Conservation (phyloP, 2,329 filamentous ascomycete genomes). For the Diaporthe sp. region DNA sequence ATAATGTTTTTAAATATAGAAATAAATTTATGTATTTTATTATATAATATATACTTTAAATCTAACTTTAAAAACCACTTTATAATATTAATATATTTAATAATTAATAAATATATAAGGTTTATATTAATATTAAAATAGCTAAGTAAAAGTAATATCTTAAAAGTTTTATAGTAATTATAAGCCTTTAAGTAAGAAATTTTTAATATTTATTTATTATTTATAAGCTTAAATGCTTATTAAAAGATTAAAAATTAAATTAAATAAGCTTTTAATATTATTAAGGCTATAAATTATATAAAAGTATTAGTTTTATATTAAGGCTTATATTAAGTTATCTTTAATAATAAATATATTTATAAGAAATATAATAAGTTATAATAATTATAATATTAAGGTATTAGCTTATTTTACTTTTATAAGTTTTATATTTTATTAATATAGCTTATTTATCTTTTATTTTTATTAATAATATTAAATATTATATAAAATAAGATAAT, state of each 20-base stretch:
- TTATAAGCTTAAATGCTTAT: not conserved
- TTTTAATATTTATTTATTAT: rapidly evolving
- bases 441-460: not conserved
- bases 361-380: not conserved
- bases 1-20: not conserved
- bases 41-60: not conserved
- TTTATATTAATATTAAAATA: not conserved
- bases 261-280: not conserved
- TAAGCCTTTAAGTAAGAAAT: not conserved
- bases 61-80: not conserved
- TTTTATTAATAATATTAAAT: not conserved
- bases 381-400: not conserved
- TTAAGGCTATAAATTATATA: not conserved
- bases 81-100: not conserved
- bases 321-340: not conserved
- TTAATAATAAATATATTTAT: not conserved
- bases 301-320: not conserved
- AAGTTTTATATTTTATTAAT: not conserved
- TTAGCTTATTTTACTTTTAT: not conserved
- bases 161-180: not conserved
- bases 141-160: not conserved
- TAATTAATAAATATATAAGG: not conserved
- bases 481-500: not conserved
- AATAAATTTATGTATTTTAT: not conserved
- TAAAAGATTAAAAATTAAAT: not conserved